Percentiles rank a stretch among this genome's conserved stretches.
Conservation (phyloP, 139 green algal genomes). For the Klebsormidium nitens region DNA sequence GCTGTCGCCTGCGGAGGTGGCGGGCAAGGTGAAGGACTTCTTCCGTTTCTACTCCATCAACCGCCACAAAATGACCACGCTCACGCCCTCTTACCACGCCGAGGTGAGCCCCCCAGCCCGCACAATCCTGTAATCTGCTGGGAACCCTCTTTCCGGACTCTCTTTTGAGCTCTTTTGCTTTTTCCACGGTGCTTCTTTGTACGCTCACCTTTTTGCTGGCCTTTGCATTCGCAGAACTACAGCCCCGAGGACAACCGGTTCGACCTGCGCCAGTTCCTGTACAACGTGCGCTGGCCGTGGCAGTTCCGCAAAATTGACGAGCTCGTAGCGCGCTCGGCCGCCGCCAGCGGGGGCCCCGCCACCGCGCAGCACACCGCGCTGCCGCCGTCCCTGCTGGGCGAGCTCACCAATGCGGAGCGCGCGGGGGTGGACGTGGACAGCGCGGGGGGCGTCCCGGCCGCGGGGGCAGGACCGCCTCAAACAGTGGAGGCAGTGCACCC, state of each 20-base stretch:
- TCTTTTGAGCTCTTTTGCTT: background rate
- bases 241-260: conserved; percentile 93
- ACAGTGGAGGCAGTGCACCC: too few relatives aligned
- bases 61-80: conserved; percentile 92
- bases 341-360: background rate
- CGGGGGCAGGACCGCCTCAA: background rate
- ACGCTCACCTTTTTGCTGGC: background rate
- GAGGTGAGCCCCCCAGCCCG: conserved; percentile 43
- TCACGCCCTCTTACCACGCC: conserved; percentile 94
- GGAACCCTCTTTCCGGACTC: background rate
- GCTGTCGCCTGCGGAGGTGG: conserved; percentile 25
- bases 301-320: conserved; percentile 81
- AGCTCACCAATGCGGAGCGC: too few relatives aligned
- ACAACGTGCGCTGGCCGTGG: conserved; percentile 76
- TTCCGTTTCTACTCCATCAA: conserved; percentile 94
- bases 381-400: background rate
- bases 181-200: background rate
- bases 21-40: conserved; percentile 82
- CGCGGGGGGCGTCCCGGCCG: conserved; percentile 7
- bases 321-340: conserved; percentile 32
- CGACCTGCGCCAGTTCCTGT: conserved; percentile 91
- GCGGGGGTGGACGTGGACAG: too few relatives aligned
- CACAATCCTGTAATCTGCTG: too few relatives aligned
- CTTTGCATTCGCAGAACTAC: conserved; percentile 56
- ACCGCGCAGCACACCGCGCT: background rate